Evolutionary conservation across 2,329 filamentous ascomycete species (phyloP).

Genomic region (Talaromyces rugulosus): DNA sequence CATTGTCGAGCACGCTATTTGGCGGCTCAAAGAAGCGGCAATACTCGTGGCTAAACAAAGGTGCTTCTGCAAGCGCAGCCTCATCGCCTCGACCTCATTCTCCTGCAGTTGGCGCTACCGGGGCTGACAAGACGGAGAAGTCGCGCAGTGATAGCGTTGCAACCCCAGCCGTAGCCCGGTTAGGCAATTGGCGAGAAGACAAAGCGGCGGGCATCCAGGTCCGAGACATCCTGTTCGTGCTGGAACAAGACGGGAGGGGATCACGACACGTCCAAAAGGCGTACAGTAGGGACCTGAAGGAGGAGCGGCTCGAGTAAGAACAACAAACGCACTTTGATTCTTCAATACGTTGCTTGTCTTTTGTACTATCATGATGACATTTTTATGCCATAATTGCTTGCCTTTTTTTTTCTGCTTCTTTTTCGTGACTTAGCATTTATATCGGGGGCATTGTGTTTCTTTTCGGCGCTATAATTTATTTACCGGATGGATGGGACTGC

Average conservation of each 20-base stretch:
- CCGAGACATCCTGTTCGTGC: constrained; percentile 72
- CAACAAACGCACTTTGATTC: neutral
- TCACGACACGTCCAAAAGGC: constrained; percentile 41
- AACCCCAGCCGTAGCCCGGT: constrained; percentile 49
- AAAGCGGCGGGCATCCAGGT: constrained; percentile 76
- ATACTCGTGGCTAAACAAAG: constrained; percentile 45
- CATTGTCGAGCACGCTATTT: constrained; percentile 49
- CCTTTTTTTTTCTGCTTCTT: neutral
- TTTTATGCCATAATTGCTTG: neutral
- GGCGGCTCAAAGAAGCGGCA: constrained; percentile 39
- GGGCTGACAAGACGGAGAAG: constrained; percentile 25
- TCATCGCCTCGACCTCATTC: constrained; percentile 32
- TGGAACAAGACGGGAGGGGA: constrained; percentile 69
- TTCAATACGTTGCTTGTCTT: neutral
- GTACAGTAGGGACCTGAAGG: constrained; percentile 39
- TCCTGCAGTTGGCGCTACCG: constrained; percentile 16
- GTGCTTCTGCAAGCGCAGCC: constrained; percentile 30
- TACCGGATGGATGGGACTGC: neutral
- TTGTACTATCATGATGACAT: constrained; percentile 2
- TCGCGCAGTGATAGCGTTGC: constrained; percentile 26
- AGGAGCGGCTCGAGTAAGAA: constrained; percentile 29
- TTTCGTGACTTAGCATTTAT: neutral
- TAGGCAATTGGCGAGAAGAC: constrained; percentile 76
- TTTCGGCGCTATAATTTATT: neutral
- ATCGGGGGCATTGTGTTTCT: neutral